A percentile compares a stretch with the other conserved stretches of the same genome.
Conservation (phyloP, 495 filamentous ascomycete genomes). For the Pyronema omphalodes region DNA sequence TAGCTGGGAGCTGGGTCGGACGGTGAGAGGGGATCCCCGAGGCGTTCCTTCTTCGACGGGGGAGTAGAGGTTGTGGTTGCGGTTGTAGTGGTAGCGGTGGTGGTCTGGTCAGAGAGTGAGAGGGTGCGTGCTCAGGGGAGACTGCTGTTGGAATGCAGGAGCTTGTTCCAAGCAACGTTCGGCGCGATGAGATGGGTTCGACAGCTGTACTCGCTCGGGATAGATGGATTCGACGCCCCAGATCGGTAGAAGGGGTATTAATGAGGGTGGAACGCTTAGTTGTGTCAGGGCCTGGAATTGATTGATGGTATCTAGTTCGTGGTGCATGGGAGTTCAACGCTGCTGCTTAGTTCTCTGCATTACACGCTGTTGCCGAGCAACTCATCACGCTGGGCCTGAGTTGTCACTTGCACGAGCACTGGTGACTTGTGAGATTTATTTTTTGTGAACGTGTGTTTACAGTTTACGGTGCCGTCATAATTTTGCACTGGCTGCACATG, state of each 20-base stretch:
- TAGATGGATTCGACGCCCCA: background rate
- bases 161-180: no score
- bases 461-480: background rate
- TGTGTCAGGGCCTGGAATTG: background rate
- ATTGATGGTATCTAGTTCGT: background rate
- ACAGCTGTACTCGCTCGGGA: no score
- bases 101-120: background rate
- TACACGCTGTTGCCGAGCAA: background rate
- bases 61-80: no score
- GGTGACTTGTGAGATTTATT: background rate
- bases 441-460: background rate
- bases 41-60: no score
- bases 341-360: conserved; percentile 1
- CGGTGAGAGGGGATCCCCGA: no score
- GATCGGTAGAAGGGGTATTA: background rate
- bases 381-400: background rate
- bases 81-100: no score
- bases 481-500: background rate
- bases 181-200: no score
- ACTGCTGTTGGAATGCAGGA: no score
- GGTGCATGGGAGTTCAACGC: background rate
- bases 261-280: background rate
- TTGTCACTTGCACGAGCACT: background rate
- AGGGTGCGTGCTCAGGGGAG: background rate
- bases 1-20: background rate